These are phyloP conservation scores for Umbelopsis sp. DNA, from an alignment of 192 early-diverging fungal species.

Conservation along the genomic window DNA sequence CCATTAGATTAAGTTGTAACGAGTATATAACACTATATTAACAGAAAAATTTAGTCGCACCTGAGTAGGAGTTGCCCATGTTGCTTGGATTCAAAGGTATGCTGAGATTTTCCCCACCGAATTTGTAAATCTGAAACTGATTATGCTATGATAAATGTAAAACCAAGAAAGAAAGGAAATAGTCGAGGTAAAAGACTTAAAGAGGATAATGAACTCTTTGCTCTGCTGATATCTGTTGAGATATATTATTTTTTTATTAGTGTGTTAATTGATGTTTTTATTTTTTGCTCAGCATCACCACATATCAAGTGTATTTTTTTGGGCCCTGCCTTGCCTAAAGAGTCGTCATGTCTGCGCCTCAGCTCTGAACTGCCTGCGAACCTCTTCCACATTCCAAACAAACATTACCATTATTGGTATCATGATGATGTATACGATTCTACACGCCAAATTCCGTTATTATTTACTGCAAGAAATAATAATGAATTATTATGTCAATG, in stretches of 20 bases:
- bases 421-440: background rate
- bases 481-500: too few species aligned
- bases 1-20: too few species aligned
- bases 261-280: background rate
- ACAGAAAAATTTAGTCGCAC: background rate
- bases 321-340: too few species aligned
- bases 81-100: background rate
- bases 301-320: background rate
- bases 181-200: background rate
- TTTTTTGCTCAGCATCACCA: background rate
- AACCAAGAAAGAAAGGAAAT: background rate
- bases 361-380: background rate
- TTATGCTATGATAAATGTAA: background rate
- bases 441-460: background rate
- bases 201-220: too few species aligned
- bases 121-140: background rate
- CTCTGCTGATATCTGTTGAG: too few species aligned
- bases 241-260: too few species aligned
- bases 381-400: background rate
- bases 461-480: too few species aligned
- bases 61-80: background rate
- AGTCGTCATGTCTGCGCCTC: background rate
- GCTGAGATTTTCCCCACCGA: too few species aligned
- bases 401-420: background rate
- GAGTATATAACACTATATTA: background rate